Conservation (phyloP, 805 yeast species). For the Blastobotrys chiropterorum region DNA sequence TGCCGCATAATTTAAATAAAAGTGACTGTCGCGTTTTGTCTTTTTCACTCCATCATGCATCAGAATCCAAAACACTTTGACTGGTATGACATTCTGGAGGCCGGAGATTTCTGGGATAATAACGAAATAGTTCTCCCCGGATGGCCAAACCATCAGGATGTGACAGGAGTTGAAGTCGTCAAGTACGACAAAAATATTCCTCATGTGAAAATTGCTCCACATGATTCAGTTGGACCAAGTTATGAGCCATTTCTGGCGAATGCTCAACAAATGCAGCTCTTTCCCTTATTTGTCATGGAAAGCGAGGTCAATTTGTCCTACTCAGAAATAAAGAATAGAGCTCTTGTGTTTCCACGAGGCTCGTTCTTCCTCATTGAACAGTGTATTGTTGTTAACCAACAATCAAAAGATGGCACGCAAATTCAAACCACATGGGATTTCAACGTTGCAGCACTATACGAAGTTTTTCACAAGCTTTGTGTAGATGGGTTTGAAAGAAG, state of each 20-base stretch:
- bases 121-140: neutral
- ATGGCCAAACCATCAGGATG: neutral
- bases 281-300: neutral
- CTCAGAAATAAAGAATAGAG: neutral
- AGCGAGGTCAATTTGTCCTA: neutral
- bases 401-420: neutral
- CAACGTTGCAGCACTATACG: neutral
- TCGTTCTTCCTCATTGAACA: neutral
- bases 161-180: neutral
- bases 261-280: neutral
- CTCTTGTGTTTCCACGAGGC: neutral
- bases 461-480: neutral
- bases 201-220: neutral
- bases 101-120: constrained; percentile 11
- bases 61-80: too few species aligned
- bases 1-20: too few species aligned
- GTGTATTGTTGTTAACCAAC: neutral
- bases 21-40: too few species aligned
- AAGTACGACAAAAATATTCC: neutral
- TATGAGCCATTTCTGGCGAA: neutral
- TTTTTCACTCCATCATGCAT: too few species aligned
- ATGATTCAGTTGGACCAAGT: neutral
- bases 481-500: neutral
- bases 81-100: too few species aligned
- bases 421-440: neutral